Percentiles rank a stretch among this genome's conserved stretches.
phyloP scores from a whole-genome alignment of 768 basidiomycete species.

The Phanerodontia chrysosporium region DNA sequence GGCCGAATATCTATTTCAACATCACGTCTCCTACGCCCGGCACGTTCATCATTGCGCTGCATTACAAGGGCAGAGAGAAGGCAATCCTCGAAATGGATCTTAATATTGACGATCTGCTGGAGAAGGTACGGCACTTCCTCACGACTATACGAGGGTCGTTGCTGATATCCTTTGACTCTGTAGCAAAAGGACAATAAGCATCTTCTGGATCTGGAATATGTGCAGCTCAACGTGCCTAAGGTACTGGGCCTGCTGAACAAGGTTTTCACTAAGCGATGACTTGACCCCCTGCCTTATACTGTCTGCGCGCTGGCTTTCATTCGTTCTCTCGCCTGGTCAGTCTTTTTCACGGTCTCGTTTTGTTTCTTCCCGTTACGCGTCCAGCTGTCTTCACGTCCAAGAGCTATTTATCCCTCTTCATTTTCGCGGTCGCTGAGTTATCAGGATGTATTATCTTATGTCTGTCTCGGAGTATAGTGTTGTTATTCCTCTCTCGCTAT shows the following conservation, averaged over 20 bases:
- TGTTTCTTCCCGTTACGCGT: not conserved
- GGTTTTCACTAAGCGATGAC: constrained; percentile 84
- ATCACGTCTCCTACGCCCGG: constrained; percentile 97
- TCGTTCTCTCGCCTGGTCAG: not conserved
- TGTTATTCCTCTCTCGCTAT: constrained; percentile 7
- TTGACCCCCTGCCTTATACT: constrained; percentile 1
- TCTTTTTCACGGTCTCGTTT: not conserved
- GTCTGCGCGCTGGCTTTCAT: not conserved
- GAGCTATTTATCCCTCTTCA: constrained; percentile 4
- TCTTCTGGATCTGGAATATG: constrained; percentile 93
- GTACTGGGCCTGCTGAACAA: constrained; percentile 90
- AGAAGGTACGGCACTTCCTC: constrained; percentile 66
- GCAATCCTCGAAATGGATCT: constrained; percentile 99
- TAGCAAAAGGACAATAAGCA: constrained; percentile 99
- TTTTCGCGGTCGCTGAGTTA: not conserved
- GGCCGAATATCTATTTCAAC: constrained; percentile 98
- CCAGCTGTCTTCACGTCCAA: constrained; percentile 1
- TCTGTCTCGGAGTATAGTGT: constrained; percentile 14
- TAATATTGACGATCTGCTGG: constrained; percentile 95
- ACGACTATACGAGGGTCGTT: not conserved
- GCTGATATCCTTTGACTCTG: not conserved
- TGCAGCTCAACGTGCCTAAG: constrained; percentile 94
- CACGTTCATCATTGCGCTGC: constrained; percentile 97
- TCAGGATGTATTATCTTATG: constrained; percentile 18
- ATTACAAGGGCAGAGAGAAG: constrained; percentile 98